Evolutionary conservation across 2,329 filamentous ascomycete genomes (phyloP), one percentile per base, ranked within the genome.

Genomic region (Phialocephala sp.): DNA sequence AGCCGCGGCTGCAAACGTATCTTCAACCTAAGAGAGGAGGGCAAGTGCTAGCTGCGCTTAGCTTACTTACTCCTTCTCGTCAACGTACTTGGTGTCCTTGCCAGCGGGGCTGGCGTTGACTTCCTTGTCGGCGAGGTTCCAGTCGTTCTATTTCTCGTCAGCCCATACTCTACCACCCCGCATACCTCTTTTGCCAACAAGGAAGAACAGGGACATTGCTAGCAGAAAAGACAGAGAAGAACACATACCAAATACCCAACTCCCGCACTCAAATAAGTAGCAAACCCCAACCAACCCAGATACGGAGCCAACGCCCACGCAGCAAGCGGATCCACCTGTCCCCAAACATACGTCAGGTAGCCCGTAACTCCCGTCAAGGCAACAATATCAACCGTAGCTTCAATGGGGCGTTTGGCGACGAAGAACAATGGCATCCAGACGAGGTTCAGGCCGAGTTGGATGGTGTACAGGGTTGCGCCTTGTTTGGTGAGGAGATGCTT

Each of bases 361-460:
- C 84, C 86, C 57, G 92, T 91, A 36, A 90, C 81, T 9, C 90
- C 92, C 0, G 90, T 82, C 9, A 97, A 82, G 0, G 89, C 84
- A 35, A 91, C 79, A 59, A 97, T 89, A 76, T 97, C 92, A 35
- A 85, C 84, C 8, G 92, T 87, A 3, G 94, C 93, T 74, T 88
- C 86, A 60, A 90, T 83, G 0, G 93, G 93, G 18, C 87, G 86
- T 69, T 89, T 89, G 59, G 90, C 76, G n/a, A 86, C 85, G 76
- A 97, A 97, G 85, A 97, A 97, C 12, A 97, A 85, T 14, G 94
- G 94, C 86, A 93, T 97, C 92, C 92, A 98, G 62, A 90, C 78
- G 36, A 97, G 82, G 77, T 97, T 97, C 60, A 97, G 83, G 12
- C 85, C 91, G 8, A 97, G 88, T 79, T 97, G 94, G 66, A 93